Evolutionary conservation across 2,329 filamentous ascomycete species (phyloP), one percentile per base, ranked within the genome.

Genomic region (Fusarium newnesense): DNA sequence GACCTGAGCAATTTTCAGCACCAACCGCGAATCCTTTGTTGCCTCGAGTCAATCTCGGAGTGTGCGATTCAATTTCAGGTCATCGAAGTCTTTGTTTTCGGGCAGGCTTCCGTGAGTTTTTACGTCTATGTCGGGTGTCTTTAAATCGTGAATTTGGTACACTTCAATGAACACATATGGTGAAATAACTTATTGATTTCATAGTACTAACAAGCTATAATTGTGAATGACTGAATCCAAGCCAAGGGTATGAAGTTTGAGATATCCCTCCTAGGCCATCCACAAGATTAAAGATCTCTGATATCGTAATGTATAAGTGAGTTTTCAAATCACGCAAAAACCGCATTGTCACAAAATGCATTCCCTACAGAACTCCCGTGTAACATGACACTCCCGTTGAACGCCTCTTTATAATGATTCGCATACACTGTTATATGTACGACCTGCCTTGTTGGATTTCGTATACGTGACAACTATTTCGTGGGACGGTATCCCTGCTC

Each of bases 401-500:
- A 69, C 67, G 67, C 67, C 67, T 32, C 11, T 69, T 42, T 67
- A 53, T 61, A 46, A 32, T 37, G 44, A 40, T 32, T 47, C 26
- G 36, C 37, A 49, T 40, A 56, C 46, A 59, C 59, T 59, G 30
- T 24, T 42, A 34, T 62, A 68, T 68, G 58, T 69, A 57, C 40
- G 19, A 64, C 65, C 40, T 69, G 66, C 58, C 28, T 30, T 37
- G 44, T 47, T 47, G 46, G 18, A 8, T 24, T 54, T 47, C 42
- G 42, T 36, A 40, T 50, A 40, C 42, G 34, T 52, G 26, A 46
- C 34, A 43, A 32, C 60, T 72, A 67, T 43, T 76, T 76, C 7
- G 73, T 50, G 24, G 77, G 76, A 21, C 74, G 75, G 70, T 80
- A 79, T 6, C 68, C 67, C 13, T 74, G 66, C 71, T 82, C 80